Percentiles rank a stretch among this genome's conserved stretches.
Evolutionary conservation across 2,329 filamentous ascomycete genomes (phyloP).

Genomic region (Exserohilum rostratum): DNA sequence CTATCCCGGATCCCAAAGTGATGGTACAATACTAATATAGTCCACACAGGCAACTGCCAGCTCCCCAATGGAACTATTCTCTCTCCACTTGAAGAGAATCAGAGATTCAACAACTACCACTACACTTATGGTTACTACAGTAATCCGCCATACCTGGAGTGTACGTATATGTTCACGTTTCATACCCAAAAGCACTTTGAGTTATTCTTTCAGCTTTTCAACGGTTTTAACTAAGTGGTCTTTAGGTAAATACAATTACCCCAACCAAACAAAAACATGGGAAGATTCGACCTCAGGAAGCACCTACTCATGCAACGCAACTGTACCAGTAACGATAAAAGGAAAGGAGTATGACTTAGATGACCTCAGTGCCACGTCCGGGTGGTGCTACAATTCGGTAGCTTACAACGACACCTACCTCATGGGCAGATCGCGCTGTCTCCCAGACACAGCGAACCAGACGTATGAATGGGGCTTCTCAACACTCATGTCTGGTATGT

Average conservation of each 20-base stretch:
- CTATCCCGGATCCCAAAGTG: not conserved
- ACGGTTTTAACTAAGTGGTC: not conserved
- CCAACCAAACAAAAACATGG: slow-evolving; percentile 6
- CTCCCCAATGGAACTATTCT: slow-evolving; percentile 28
- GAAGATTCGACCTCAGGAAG: not conserved
- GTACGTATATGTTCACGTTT: not conserved
- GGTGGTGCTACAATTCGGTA: slow-evolving; percentile 26
- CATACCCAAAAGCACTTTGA: too few species aligned
- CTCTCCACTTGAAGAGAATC: too few species aligned
- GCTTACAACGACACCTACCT: slow-evolving; percentile 19
- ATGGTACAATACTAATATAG: not conserved
- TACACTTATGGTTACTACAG: too few species aligned
- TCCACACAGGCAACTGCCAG: slow-evolving; percentile 26
- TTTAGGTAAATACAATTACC: slow-evolving; percentile 8
- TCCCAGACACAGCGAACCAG: slow-evolving; percentile 34
- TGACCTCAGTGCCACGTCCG: slow-evolving; percentile 10
- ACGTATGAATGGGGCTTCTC: slow-evolving; percentile 49
- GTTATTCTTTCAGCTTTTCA: too few species aligned
- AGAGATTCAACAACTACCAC: too few species aligned
- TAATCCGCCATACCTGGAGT: not conserved
- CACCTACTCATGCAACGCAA: slow-evolving; percentile 20
- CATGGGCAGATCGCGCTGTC: slow-evolving; percentile 25
- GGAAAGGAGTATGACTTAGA: slow-evolving; percentile 21
- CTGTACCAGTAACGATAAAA: slow-evolving; percentile 16
- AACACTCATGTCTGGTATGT: slow-evolving; percentile 39